These are phyloP conservation scores for Taxawa tesnikishii DNA, from an alignment of 2,329 filamentous ascomycete species.

Conservation along the genomic window DNA sequence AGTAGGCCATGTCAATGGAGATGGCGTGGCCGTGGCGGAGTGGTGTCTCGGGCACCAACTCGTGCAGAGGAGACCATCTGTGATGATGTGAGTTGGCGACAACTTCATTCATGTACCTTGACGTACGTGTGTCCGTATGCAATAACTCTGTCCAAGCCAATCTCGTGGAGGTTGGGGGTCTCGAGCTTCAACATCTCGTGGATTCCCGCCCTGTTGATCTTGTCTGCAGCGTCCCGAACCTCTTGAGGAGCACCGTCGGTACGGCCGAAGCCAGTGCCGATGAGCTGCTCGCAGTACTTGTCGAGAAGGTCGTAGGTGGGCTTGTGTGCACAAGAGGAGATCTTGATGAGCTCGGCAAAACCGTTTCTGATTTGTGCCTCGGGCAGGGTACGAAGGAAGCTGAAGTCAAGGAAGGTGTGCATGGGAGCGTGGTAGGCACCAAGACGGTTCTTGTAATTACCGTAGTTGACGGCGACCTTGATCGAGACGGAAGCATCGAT, in stretches of 20 bases:
- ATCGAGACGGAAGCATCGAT: constrained; percentile 67
- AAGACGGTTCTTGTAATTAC: constrained; percentile 62
- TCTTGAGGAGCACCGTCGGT: constrained; percentile 42
- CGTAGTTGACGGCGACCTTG: constrained; percentile 69
- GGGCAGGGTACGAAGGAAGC: constrained; percentile 56
- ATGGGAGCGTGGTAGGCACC: constrained; percentile 62
- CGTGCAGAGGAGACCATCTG: constrained; percentile 60
- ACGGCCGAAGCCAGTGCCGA: constrained; percentile 52
- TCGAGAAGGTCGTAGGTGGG: constrained; percentile 56
- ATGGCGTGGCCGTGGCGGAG: constrained; percentile 64
- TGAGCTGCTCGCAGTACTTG: constrained; percentile 56
- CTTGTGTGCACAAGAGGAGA: constrained; percentile 56
- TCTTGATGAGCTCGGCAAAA: constrained; percentile 66
- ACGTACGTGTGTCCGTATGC: constrained; percentile 59
- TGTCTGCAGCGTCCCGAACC: constrained; percentile 48
- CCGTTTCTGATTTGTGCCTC: constrained; percentile 59
- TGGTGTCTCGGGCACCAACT: constrained; percentile 55
- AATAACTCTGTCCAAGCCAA: constrained; percentile 59
- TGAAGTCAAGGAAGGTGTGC: constrained; percentile 63
- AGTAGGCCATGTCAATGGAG: constrained; percentile 66
- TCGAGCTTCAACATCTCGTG: constrained; percentile 63
- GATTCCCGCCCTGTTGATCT: constrained; percentile 57
- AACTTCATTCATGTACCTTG: background rate
- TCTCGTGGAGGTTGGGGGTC: constrained; percentile 62
- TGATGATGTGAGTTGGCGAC: constrained; percentile 4